Conservation (phyloP, 2,329 filamentous ascomycete genomes). For the Helotiales sp. region DNA sequence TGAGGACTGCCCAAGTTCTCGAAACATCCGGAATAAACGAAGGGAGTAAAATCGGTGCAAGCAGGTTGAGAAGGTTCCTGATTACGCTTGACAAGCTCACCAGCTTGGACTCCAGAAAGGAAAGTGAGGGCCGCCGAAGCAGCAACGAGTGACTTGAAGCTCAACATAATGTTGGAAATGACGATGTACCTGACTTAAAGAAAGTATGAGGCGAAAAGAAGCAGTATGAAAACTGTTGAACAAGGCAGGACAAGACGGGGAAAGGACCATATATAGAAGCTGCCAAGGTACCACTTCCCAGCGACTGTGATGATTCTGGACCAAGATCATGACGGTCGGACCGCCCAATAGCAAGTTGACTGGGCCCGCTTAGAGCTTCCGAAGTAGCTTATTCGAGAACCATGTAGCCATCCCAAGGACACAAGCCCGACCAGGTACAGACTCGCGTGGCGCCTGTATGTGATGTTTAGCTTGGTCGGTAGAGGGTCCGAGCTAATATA, state of each 20-base stretch:
- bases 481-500: slow-evolving; percentile 1
- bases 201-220: neutral
- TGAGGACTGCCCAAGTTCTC: slow-evolving; percentile 29
- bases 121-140: slow-evolving; percentile 26
- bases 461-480: neutral
- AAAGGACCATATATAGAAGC: neutral
- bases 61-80: slow-evolving; percentile 27
- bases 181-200: neutral
- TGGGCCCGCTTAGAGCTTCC: neutral
- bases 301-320: neutral
- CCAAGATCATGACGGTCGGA: neutral
- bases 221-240: slow-evolving; percentile 1
- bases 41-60: slow-evolving; percentile 35
- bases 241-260: neutral
- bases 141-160: slow-evolving; percentile 16
- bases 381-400: neutral
- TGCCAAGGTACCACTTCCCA: neutral
- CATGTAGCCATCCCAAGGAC: neutral
- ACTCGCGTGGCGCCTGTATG: neutral
- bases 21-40: slow-evolving; percentile 39
- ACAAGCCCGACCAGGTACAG: neutral
- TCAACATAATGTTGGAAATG: slow-evolving; percentile 2
- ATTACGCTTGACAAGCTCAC: slow-evolving; percentile 17
- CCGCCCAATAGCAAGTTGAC: neutral
- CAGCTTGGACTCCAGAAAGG: slow-evolving; percentile 22